A percentile compares a stretch with the other conserved stretches of the same genome.
Conservation (phyloP, 2,329 filamentous ascomycete species). For the Sarocladium oryzae region DNA sequence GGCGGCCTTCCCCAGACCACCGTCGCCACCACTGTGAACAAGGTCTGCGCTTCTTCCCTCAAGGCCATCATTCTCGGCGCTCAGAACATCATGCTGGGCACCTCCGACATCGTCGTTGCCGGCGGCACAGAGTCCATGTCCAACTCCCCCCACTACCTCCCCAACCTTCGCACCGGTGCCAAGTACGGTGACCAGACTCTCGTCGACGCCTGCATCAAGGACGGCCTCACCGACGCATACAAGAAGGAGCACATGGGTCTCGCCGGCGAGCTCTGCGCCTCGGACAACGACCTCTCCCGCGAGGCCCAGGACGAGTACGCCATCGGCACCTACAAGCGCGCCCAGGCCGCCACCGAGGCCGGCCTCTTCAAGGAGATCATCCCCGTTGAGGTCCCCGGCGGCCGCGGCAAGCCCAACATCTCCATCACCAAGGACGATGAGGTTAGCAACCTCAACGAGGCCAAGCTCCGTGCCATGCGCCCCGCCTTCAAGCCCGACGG, state of each 20-base stretch:
- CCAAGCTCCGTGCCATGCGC: conserved; percentile 79
- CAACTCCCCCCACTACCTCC: conserved; percentile 93
- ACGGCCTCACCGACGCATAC: conserved; percentile 91
- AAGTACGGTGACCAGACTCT: conserved; percentile 92
- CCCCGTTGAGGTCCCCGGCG: conserved; percentile 79
- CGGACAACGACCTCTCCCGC: conserved; percentile 73
- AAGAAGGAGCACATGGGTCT: conserved; percentile 97
- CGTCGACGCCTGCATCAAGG: conserved; percentile 87
- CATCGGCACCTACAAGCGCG: conserved; percentile 91
- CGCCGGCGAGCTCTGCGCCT: conserved; percentile 83
- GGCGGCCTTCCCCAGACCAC: conserved; percentile 77
- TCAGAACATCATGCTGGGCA: conserved; percentile 96
- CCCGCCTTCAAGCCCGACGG: conserved; percentile 77
- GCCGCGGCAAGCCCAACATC: conserved; percentile 81
- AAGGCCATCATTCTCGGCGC: conserved; percentile 93
- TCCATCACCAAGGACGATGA: conserved; percentile 85
- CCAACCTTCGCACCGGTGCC: conserved; percentile 74
- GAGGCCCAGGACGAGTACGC: conserved; percentile 93
- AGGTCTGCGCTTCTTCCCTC: conserved; percentile 92
- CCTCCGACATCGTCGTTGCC: conserved; percentile 85
- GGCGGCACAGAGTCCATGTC: conserved; percentile 98
- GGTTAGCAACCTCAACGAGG: conserved; percentile 85
- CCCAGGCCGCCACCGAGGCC: conserved; percentile 74
- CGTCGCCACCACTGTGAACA: conserved; percentile 92
- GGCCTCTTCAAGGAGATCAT: conserved; percentile 87